Conservation (phyloP, 371 early-diverging fungal species). For the Mucor mucedo region DNA sequence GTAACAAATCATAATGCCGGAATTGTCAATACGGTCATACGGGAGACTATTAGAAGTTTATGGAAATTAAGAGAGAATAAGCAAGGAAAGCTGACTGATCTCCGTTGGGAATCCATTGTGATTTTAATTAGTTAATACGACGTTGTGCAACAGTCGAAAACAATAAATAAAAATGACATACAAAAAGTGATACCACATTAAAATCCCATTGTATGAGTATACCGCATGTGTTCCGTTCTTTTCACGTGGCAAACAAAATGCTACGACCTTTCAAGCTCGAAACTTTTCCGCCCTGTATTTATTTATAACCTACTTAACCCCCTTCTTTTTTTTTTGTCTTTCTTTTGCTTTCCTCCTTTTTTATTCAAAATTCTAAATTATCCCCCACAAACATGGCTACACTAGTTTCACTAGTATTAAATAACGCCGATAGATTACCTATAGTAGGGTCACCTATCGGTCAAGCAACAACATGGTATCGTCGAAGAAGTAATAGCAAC, state of each 20-base stretch:
- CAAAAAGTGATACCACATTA: too few species aligned
- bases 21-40: too few species aligned
- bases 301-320: neutral
- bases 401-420: slow-evolving; percentile 34
- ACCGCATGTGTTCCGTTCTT: slow-evolving; percentile 1
- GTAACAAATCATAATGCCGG: too few species aligned
- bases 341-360: slow-evolving; percentile 1
- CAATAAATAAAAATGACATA: too few species aligned
- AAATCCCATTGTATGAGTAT: neutral
- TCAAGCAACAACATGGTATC: slow-evolving; percentile 31
- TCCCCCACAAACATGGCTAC: slow-evolving; percentile 18
- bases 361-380: neutral
- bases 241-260: slow-evolving; percentile 6
- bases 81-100: too few species aligned
- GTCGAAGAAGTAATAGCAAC: slow-evolving; percentile 13
- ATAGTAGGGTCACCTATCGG: slow-evolving; percentile 37
- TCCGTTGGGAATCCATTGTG: too few species aligned
- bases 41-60: too few species aligned
- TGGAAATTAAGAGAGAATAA: too few species aligned
- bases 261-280: neutral
- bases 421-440: slow-evolving; percentile 39
- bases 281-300: neutral
- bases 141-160: too few species aligned
- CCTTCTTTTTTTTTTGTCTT: neutral
- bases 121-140: too few species aligned